A percentile compares a stretch with the other conserved stretches of the same genome.
These are phyloP conservation scores for Ophiosphaerella narmari DNA, from an alignment of 2,329 filamentous ascomycete genomes.

Conservation along the genomic window DNA sequence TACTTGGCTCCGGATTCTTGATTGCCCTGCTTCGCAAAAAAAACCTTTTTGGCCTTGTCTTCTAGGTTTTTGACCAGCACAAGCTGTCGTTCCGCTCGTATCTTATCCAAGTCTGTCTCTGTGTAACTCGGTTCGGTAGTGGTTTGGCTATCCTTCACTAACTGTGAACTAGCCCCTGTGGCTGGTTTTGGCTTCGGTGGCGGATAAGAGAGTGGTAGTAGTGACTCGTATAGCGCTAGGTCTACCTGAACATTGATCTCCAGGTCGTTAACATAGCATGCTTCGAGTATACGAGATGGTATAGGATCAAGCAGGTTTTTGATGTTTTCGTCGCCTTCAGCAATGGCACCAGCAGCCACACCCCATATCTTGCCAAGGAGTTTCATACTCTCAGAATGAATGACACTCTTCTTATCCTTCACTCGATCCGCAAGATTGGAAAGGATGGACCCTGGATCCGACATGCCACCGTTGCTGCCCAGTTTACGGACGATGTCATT, in stretches of 20 bases:
- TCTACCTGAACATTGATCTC: conserved; percentile 87
- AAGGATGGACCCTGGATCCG: conserved; percentile 77
- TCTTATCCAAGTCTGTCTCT: conserved; percentile 68
- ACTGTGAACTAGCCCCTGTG: conserved; percentile 62
- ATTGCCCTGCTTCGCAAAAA: conserved; percentile 81
- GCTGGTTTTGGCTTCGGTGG: conserved; percentile 63
- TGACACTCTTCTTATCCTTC: conserved; percentile 79
- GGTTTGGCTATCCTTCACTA: conserved; percentile 62
- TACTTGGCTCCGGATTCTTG: conserved; percentile 76
- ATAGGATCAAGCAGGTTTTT: conserved; percentile 76
- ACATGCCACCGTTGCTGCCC: conserved; percentile 74
- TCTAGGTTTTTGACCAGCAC: conserved; percentile 81
- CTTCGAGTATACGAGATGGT: conserved; percentile 82
- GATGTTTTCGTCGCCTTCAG: conserved; percentile 78
- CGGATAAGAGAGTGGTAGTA: conserved; percentile 89
- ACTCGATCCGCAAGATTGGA: conserved; percentile 83
- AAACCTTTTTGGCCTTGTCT: conserved; percentile 77
- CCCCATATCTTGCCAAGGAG: conserved; percentile 88
- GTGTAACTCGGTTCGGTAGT: conserved; percentile 50
- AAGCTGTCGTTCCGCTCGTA: conserved; percentile 83
- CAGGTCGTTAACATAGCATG: conserved; percentile 85
- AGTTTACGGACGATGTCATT: conserved; percentile 81
- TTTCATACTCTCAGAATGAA: conserved; percentile 86
- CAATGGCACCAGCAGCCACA: conserved; percentile 86
- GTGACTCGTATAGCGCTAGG: conserved; percentile 80